Base-by-base conservation (phyloP, 1,284 basidiomycete genomes). In the Moesziomyces antarcticus region DNA sequence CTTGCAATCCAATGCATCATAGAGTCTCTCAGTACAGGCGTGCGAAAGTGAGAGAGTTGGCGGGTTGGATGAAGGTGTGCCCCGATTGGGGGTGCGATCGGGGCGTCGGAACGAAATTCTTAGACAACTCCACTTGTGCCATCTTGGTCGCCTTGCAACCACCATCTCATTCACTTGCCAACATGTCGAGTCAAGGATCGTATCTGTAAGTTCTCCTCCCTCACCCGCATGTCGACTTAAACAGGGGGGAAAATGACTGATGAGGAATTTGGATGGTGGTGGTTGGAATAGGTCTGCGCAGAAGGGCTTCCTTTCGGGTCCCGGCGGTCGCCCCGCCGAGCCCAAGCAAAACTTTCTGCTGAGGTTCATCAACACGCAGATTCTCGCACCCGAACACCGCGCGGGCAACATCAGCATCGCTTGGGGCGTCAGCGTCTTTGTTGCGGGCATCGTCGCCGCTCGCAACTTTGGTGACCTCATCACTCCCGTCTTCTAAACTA, bases 331-430 rank as follows among this genome's bases (percentile, higher is more conserved):
- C 24, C 24, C 24, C 2, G 41, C 64, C 0, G 27, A 50, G 16
- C 46, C 64, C 21, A 72, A 72, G 51, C 62, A 67, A 43, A 76
- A 70, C 70, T 74, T 71, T 43, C 50, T 80, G 24, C 18, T 55
- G 4, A 60, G 70, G 16, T 79, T 80, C 65, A 70, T 74, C 67
- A 57, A 68, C 59, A 55, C 49, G 8, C 67, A 83, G 58, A 75
- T 83, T 53, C 59, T 72, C 45, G 61, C 75, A 8, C 79, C 80
- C 35, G 78, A 80, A 59, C 79, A 82, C 66, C 64, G 73, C n/a
- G 51, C 72, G 7, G 79, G 81, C 13, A 82, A 82, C 69, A 51
- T 81, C 46, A 64, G 75, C 20, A 60, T 83, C 45, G 60, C 64
- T 13, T 83, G 78, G 79, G 79, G 79, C 46, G 33, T 80, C 25